These are phyloP conservation scores for Pestalotiopsis sp. DNA, from an alignment of 2,329 filamentous ascomycete genomes.

Conservation along the genomic window DNA sequence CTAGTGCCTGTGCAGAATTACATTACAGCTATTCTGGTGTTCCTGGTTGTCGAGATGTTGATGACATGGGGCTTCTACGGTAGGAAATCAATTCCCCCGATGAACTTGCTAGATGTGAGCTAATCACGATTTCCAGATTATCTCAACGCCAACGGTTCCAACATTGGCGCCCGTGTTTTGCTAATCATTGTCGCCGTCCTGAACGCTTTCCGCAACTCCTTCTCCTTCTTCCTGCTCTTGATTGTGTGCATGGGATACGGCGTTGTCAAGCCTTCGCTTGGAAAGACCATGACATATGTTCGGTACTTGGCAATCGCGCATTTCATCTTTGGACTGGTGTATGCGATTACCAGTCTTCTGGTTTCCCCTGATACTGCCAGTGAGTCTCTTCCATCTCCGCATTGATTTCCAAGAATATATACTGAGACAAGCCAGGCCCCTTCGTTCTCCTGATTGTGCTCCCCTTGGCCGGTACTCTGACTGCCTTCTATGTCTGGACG, in stretches of 20 bases:
- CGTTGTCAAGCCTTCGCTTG: constrained; percentile 90
- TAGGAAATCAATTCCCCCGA: constrained; percentile 35
- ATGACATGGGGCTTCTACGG: constrained; percentile 99
- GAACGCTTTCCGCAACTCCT: constrained; percentile 92
- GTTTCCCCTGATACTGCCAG: constrained; percentile 84
- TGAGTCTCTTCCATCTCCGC: constrained; percentile 32
- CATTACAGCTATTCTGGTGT: constrained; percentile 94
- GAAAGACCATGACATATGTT: constrained; percentile 91
- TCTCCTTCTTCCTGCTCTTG: constrained; percentile 95
- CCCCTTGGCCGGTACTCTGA: constrained; percentile 86
- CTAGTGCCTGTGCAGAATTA: constrained; percentile 95
- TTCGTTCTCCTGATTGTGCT: constrained; percentile 91
- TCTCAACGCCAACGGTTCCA: constrained; percentile 86
- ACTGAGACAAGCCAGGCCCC: constrained; percentile 58
- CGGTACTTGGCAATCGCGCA: constrained; percentile 88
- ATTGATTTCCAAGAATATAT: not conserved
- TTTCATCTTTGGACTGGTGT: constrained; percentile 92
- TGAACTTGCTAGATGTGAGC: not conserved
- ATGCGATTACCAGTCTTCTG: constrained; percentile 84
- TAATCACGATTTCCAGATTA: constrained; percentile 65
- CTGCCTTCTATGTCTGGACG: constrained; percentile 98
- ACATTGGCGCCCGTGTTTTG: constrained; percentile 77
- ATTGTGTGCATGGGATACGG: constrained; percentile 99
- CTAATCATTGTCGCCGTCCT: constrained; percentile 90
- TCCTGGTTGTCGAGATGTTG: constrained; percentile 92